Evolutionary conservation across 2,329 filamentous ascomycete species (phyloP), one percentile per base, ranked within the genome.

Genomic region (Diaporthe sp.): DNA sequence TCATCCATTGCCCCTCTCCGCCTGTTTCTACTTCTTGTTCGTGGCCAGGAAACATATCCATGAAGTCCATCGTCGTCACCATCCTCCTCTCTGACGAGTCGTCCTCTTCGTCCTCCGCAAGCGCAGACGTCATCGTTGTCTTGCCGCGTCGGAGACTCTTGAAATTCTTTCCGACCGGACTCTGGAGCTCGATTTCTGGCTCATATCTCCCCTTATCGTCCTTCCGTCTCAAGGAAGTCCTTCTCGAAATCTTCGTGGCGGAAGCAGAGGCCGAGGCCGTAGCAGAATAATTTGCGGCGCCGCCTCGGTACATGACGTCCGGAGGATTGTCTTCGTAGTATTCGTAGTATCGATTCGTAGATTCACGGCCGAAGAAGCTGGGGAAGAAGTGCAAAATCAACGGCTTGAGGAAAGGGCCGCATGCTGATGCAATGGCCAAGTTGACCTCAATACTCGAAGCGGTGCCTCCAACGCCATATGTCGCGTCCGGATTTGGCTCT

Each of bases 391-490:
- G 44, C 37, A 65, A 4, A 31, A 25, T 17, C 10, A 60, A 2
- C 22, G 51, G 47, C 39, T 25, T 73, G 20, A 73, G 47, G 49
- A 73, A 73, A 1, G 71, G 25, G 42, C 75, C 22, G 81, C 84
- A 81, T 5, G 79, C 80, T 15, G 79, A 78, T 47, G 81, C 80
- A 49, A 81, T 80, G 7, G 80, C 80, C n/a, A 81, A 17, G 61
- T 81, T 81, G 4, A 77, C 80, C 71, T 81, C 80, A 39, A 81
- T 79, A 39, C 78, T 78, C 6, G 79, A 79, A 61, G 79, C 79
- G 2, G 78, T 79, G 25, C 80, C 80, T 15, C 77, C 76, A 34
- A 81, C 79, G 51, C 79, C 77, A 44, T 80, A 81, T 2, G 78
- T 79, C 34, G 78, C 76, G 57, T 80, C 79, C 22, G 79, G n/a